These are phyloP conservation scores for Xylaria sp. DNA, from an alignment of 2,329 filamentous ascomycete genomes.

Conservation along the genomic window DNA sequence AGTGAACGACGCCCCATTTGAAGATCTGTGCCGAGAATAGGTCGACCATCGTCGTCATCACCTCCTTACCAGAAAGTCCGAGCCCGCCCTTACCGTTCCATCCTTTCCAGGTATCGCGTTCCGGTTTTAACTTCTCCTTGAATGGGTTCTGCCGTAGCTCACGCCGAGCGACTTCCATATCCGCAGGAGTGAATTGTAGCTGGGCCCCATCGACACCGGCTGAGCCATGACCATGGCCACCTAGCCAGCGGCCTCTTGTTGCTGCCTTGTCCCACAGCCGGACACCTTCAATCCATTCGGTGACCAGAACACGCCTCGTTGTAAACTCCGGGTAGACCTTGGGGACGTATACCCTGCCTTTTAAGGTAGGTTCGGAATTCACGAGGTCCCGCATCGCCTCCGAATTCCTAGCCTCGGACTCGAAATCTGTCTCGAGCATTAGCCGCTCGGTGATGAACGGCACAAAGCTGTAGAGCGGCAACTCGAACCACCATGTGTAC, in stretches of 20 bases:
- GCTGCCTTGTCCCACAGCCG: conserved; percentile 89
- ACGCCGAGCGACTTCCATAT: conserved; percentile 49
- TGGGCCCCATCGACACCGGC: conserved; percentile 73
- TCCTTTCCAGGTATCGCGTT: conserved; percentile 78
- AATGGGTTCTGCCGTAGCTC: conserved; percentile 55
- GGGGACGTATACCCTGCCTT: conserved; percentile 84
- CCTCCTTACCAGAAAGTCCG: conserved; percentile 78
- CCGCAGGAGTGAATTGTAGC: conserved; percentile 53
- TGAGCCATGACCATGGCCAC: conserved; percentile 74
- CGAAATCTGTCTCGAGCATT: conserved; percentile 90
- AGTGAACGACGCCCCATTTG: conserved; percentile 93
- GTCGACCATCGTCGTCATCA: conserved; percentile 97
- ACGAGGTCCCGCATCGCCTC: conserved; percentile 81
- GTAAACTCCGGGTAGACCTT: conserved; percentile 81
- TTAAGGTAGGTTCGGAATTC: conserved; percentile 72
- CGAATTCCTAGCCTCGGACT: conserved; percentile 87
- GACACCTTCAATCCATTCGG: conserved; percentile 97
- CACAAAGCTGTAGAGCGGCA: conserved; percentile 89
- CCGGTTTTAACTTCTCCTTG: conserved; percentile 72
- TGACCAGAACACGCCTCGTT: conserved; percentile 83
- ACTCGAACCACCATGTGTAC: conserved; percentile 86
- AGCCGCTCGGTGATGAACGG: conserved; percentile 94
- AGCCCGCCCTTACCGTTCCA: conserved; percentile 74
- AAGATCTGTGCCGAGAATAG: conserved; percentile 98
- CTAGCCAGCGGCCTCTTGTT: conserved; percentile 76